Evolutionary conservation across 2,329 filamentous ascomycete genomes (phyloP).

Genomic region (Colletotrichum melonis): DNA sequence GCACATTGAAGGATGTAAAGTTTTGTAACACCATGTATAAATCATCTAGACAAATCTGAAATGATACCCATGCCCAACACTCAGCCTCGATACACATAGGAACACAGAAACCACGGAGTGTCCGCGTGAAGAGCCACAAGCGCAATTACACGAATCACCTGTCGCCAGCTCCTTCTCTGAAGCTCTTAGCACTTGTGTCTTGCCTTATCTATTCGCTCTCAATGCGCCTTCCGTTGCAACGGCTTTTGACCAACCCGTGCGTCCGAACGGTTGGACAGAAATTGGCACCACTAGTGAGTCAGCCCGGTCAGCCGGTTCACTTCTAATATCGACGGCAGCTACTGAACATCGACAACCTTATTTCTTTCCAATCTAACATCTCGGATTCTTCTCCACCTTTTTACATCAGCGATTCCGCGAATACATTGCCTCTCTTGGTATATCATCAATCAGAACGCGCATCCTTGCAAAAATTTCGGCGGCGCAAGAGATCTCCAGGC

Average conservation of each 20-base stretch:
- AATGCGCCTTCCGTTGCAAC: background rate
- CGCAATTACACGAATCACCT: background rate
- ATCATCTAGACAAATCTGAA: background rate
- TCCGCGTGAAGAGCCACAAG: background rate
- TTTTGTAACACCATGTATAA: slow-evolving; percentile 30
- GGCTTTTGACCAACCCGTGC: background rate
- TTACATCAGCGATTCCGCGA: background rate
- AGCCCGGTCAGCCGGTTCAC: background rate
- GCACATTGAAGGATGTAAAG: background rate
- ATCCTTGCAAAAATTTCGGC: background rate
- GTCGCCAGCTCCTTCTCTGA: background rate
- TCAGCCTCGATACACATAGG: background rate
- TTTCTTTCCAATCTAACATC: background rate
- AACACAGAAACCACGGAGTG: background rate
- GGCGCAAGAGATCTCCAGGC: background rate
- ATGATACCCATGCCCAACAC: background rate
- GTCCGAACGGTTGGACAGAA: background rate
- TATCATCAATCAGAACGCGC: background rate
- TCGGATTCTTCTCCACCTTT: background rate
- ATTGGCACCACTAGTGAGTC: background rate
- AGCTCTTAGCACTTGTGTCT: too few species aligned
- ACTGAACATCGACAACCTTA: background rate
- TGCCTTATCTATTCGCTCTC: too few species aligned
- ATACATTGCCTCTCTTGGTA: background rate
- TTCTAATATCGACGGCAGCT: background rate